Evolutionary conservation across 2,329 filamentous ascomycete species (phyloP).

Genomic region (Chrysoporthe cubensis): DNA sequence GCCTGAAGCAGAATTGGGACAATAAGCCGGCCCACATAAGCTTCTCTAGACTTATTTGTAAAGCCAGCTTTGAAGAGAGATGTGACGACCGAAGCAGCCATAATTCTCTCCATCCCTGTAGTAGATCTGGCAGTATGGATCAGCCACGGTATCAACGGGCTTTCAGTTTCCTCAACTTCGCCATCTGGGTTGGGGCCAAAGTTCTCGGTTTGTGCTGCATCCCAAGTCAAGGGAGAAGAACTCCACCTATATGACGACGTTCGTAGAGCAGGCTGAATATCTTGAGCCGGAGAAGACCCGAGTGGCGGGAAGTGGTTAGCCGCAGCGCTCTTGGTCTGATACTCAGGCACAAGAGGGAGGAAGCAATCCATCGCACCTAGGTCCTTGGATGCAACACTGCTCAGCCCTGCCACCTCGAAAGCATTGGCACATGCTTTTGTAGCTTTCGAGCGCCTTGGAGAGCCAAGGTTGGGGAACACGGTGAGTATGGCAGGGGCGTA

Average conservation of each 20-base stretch:
- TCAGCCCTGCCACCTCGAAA: conserved; percentile 57
- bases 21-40: conserved; percentile 67
- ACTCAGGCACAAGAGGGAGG: conserved; percentile 58
- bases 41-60: conserved; percentile 65
- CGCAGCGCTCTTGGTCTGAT: conserved; percentile 39
- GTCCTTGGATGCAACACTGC: conserved; percentile 47
- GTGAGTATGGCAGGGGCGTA: conserved; percentile 71
- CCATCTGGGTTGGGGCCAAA: conserved; percentile 37
- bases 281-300: conserved; percentile 45
- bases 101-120: conserved; percentile 62
- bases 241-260: conserved; percentile 19
- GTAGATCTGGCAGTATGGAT: conserved; percentile 65
- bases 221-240: conserved; percentile 36
- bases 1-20: conserved; percentile 72
- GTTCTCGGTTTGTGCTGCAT: conserved; percentile 38
- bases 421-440: conserved; percentile 55
- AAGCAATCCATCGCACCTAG: conserved; percentile 67
- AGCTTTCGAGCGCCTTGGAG: conserved; percentile 51
- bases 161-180: conserved; percentile 65
- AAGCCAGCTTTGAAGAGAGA: conserved; percentile 71
- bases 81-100: conserved; percentile 71
- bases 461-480: conserved; percentile 66
- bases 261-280: conserved; percentile 38
- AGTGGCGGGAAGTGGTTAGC: conserved; percentile 59
- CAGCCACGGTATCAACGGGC: conserved; percentile 73